Evolutionary conservation across 2,329 filamentous ascomycete genomes (phyloP), one percentile per base, ranked within the genome.

Genomic region (Aureobasidium sp.): DNA sequence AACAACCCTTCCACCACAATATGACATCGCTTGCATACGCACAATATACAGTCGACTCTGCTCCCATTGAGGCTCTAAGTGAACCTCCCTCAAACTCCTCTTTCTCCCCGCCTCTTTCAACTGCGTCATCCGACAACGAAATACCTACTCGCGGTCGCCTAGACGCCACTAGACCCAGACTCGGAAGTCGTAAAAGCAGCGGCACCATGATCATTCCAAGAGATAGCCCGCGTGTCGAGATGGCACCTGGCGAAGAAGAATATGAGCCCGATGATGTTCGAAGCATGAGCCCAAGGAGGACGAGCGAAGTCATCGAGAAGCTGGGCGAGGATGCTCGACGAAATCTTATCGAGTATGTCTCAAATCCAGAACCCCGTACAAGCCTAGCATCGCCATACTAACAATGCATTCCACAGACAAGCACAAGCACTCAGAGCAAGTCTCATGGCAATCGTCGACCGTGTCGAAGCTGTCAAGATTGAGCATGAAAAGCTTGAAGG

Each of bases 401-500:
- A 59, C 50, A 36, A 21, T 25, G 15, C 15, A 8, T 15, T 36
- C 62, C 47, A 44, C 70, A 96, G 92, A 73, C 91, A 97, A 77
- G 92, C 93, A 63, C 90, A 91, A 74, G 84, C 86, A 50, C 80
- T 97, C 32, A 94, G 99, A 75, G 90, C 91, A 59, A 96, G 91
- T 32, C 84, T 99, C 37, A 81, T 95, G 64, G 90, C 88, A 65
- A 88, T 97, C 47, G 91, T 96, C 67, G 90, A 96, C 75, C 89
- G 91, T 57, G 95, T 97, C 73, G 94, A 99, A 72, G 90, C 90
- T 34, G 92, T 97, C 66, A 90, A 91, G 74, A 88, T 89, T 68
- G 93, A 97, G 72, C 92, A 99, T 72, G 91, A 97, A 77, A 97
- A 96, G 76, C 85, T 99, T 60, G 92, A 97, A 75, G 94, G 84